phyloP scores from a whole-genome alignment of 2,329 filamentous ascomycete species.

The Alternaria sp. region DNA sequence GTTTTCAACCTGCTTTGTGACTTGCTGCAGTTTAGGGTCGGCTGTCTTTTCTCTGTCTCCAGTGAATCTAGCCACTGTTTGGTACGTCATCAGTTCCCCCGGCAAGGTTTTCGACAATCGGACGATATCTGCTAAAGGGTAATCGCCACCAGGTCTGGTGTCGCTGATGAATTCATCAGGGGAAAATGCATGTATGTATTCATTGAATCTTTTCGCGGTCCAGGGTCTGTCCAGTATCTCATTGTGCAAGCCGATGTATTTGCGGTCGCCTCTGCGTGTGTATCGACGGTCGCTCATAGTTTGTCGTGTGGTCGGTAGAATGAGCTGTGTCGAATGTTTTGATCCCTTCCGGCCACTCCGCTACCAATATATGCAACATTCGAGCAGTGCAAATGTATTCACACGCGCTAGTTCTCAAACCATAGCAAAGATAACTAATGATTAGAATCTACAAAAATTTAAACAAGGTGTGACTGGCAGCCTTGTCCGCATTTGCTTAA shows the following conservation, averaged over 20 bases:
- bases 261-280: neutral
- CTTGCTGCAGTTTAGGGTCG: neutral
- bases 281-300: neutral
- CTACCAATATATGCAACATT: neutral
- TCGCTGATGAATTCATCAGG: neutral
- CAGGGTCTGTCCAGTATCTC: neutral
- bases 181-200: neutral
- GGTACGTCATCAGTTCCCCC: neutral
- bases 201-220: neutral
- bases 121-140: neutral
- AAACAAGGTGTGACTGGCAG: too few species aligned
- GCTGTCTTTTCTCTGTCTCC: neutral
- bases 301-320: neutral
- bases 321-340: neutral
- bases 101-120: neutral
- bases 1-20: neutral
- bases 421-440: too few species aligned
- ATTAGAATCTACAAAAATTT: too few species aligned
- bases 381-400: too few species aligned
- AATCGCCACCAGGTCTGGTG: neutral
- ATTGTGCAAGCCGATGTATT: neutral
- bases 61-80: neutral
- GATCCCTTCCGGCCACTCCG: neutral
- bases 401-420: too few species aligned
- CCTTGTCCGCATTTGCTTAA: too few species aligned